These are phyloP conservation scores for Wallacemonas sp. DNA, from an alignment of 208 protist species.

Conservation along the genomic window DNA sequence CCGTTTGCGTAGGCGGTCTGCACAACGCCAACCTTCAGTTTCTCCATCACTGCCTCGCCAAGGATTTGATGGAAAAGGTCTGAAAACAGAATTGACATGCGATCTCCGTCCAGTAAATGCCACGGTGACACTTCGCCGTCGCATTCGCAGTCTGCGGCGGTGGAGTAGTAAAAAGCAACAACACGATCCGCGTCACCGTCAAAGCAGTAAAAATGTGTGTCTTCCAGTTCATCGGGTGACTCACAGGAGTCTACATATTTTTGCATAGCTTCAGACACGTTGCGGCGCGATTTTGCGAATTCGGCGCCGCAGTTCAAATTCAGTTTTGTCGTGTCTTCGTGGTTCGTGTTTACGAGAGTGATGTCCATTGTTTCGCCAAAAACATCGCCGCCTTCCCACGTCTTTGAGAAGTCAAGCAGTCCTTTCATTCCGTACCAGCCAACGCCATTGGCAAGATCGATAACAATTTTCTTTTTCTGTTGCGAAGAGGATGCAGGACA, in stretches of 20 bases:
- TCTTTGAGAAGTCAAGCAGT: conserved; percentile 42
- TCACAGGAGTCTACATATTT: conserved; percentile 20
- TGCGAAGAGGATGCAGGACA: neutral
- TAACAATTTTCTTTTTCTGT: conserved; percentile 36
- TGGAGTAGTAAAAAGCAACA: conserved; percentile 60
- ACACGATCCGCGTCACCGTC: conserved; percentile 96
- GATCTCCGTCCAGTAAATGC: conserved; percentile 81
- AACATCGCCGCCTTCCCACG: conserved; percentile 2
- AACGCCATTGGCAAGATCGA: conserved; percentile 92
- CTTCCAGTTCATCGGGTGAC: conserved; percentile 4
- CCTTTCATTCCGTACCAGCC: conserved; percentile 53
- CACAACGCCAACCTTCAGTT: conserved; percentile 81
- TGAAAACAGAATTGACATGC: conserved; percentile 75
- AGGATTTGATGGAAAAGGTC: conserved; percentile 55
- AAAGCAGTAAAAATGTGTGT: conserved; percentile 80
- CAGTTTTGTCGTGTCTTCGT: conserved; percentile 32
- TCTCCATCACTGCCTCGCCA: conserved; percentile 25
- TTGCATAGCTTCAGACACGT: conserved; percentile 42
- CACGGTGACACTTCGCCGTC: conserved; percentile 18
- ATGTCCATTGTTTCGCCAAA: conserved; percentile 46
- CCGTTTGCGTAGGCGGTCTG: conserved; percentile 97
- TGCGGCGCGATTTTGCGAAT: conserved; percentile 69
- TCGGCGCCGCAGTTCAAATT: conserved; percentile 93
- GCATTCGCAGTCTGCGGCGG: neutral
- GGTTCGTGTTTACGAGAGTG: conserved; percentile 44